A percentile compares a stretch with the other conserved stretches of the same genome.
Conservation (phyloP, 2,329 filamentous ascomycete genomes). For the Fusarium buharicum region DNA sequence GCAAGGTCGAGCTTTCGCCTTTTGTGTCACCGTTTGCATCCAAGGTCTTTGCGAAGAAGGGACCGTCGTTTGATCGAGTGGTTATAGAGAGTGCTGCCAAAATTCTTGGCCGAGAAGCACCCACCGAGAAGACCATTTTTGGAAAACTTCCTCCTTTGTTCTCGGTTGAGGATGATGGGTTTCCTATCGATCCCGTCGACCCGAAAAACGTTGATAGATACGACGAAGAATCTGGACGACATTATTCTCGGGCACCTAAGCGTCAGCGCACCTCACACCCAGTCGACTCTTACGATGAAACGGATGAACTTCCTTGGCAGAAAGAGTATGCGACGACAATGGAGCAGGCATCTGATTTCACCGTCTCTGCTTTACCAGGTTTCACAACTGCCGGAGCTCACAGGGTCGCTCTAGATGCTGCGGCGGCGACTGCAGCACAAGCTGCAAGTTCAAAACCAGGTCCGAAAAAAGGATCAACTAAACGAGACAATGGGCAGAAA, state of each 20-base stretch:
- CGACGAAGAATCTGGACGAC: constrained; percentile 29
- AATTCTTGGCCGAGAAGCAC: constrained; percentile 73
- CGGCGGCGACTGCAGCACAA: constrained; percentile 33
- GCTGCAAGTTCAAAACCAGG: constrained; percentile 29
- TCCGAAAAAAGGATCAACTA: constrained; percentile 45
- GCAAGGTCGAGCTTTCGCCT: constrained; percentile 73
- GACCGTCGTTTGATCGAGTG: constrained; percentile 73
- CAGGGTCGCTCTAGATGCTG: constrained; percentile 53
- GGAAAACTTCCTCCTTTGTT: constrained; percentile 64
- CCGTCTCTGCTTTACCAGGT: constrained; percentile 64
- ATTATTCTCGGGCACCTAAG: constrained; percentile 44
- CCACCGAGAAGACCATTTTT: constrained; percentile 65
- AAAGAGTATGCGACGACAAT: constrained; percentile 69
- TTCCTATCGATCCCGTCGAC: constrained; percentile 70
- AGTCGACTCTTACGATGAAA: constrained; percentile 22
- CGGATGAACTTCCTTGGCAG: constrained; percentile 52
- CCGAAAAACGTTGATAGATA: constrained; percentile 43
- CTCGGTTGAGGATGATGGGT: constrained; percentile 72
- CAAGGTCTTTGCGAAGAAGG: constrained; percentile 64
- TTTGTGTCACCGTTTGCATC: constrained; percentile 70
- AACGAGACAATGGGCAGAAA: constrained; percentile 53
- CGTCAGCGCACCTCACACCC: constrained; percentile 44
- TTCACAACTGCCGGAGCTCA: constrained; percentile 72
- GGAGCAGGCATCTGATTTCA: constrained; percentile 68
- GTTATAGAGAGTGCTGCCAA: constrained; percentile 74